phyloP scores from a whole-genome alignment of 495 filamentous ascomycete species.

The Penicillium canescens region DNA sequence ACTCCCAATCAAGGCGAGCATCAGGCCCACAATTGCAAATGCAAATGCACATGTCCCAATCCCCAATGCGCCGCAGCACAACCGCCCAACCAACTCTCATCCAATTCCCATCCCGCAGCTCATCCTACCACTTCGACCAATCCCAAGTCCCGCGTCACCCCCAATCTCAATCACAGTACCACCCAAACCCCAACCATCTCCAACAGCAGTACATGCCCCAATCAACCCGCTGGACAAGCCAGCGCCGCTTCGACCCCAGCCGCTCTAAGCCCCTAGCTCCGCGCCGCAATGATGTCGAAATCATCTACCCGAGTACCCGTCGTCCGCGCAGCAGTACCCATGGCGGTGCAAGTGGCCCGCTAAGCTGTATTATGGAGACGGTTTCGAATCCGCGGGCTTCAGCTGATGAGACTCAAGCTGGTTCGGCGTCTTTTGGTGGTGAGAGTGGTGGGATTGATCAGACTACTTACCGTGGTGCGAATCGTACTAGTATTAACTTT shows the following conservation, averaged over 20 bases:
- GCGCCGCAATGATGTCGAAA: slow-evolving; percentile 34
- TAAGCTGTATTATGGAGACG: slow-evolving; percentile 40
- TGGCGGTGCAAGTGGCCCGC: slow-evolving; percentile 22
- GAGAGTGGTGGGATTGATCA: slow-evolving; percentile 21
- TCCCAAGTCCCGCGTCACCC: slow-evolving; percentile 27
- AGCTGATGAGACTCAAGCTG: slow-evolving; percentile 19
- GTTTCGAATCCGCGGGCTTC: slow-evolving; percentile 20
- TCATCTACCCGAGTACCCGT: slow-evolving; percentile 39
- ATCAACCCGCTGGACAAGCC: slow-evolving; percentile 17
- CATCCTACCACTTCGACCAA: slow-evolving; percentile 31
- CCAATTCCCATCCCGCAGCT: slow-evolving; percentile 17
- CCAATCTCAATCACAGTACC: slow-evolving; percentile 28
- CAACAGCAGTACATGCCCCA: slow-evolving; percentile 14
- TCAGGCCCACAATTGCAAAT: background rate
- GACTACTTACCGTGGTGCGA: slow-evolving; percentile 36
- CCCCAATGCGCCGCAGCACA: slow-evolving; percentile 9
- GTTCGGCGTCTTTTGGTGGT: slow-evolving; percentile 1
- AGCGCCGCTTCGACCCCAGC: slow-evolving; percentile 21
- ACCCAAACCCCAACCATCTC: background rate
- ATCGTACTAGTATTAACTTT: slow-evolving; percentile 34
- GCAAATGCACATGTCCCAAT: background rate
- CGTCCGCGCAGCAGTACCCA: slow-evolving; percentile 40
- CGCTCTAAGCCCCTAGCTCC: slow-evolving; percentile 21
- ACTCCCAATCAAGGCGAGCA: slow-evolving; percentile 20
- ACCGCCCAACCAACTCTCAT: slow-evolving; percentile 1